Base-by-base conservation (phyloP, 441 rosid species). In the Aleurites moluccanus region DNA sequence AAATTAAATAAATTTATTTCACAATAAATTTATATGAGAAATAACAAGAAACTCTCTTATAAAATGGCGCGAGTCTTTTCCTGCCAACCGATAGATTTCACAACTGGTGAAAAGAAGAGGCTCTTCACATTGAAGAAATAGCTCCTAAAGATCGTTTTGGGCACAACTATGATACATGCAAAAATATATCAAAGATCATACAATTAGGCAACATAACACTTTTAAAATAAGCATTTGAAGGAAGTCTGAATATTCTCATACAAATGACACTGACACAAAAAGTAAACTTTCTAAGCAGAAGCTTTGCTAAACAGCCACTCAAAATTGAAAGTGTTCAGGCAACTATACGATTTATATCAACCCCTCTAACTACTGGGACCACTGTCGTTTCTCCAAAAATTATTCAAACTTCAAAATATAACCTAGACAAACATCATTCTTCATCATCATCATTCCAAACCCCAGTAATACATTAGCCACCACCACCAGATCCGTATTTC, bases 401-500 rank as follows among this genome's bases (percentile, higher is more conserved):
- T 76, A 82, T 86, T 83, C 76, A 49, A 69, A 68, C 66, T 80
- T 33, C 40, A 4, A 56, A 69, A 60, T 28, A 35, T 33, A 59
- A 59, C 59, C 70, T 62, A 70, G 15, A 67, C 74, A 72, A 45
- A 23, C 60, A 67, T 73, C 47, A 25, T 44, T 53, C 35, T 16
- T 79, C 81, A 45, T 78, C 73, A 64, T 84, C 78, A 50, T 83
- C 83, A 44, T 44, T 44, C 20, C 20, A 49, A 49, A 49, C 53
- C 52, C 18, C 60, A 6, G 15, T 28, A 4, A 11, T 25, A n/a
- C 21, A 69, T 86, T 81, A 91, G 80, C 89, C 88, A 40, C 98
- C 87, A 10, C 96, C 88, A 0, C 91, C 91, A 6, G 97, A 94
- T 77, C 97, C 91, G 18, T 92, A 94, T 74, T 89, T 94, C 88